Evolutionary conservation across 495 filamentous ascomycete genomes (phyloP), one percentile per base, ranked within the genome.

Genomic region (Aspergillus nanangensis): DNA sequence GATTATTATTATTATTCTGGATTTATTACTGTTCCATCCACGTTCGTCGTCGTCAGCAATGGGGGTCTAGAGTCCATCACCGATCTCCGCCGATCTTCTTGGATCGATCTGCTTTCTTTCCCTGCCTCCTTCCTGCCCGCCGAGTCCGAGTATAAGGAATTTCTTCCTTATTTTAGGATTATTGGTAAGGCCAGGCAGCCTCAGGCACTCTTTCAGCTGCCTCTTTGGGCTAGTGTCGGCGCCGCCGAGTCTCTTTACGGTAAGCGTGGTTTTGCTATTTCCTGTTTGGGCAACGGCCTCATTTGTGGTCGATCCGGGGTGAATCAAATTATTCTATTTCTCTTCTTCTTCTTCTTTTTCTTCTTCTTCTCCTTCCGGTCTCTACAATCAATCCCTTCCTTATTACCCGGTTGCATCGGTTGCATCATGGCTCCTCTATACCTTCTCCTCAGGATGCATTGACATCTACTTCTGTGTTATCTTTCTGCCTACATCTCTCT

Each of bases 301-400:
- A n/a, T n/a, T n/a, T n/a, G n/a, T n/a, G n/a, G n/a, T n/a, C n/a
- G n/a, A n/a, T n/a, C n/a, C n/a, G n/a, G n/a, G n/a, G n/a, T n/a
- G n/a, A n/a, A n/a, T n/a, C n/a, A n/a, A n/a, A n/a, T n/a, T n/a
- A n/a, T n/a, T n/a, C n/a, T n/a, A n/a, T n/a, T n/a, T n/a, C 25
- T 29, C 25, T 29, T 29, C 18, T 44, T 41, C 21, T 19, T 32
- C 23, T 31, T 40, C 38, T 48, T 45, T 42, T 42, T 5, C 25
- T 29, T 29, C 25, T 29, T 29, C 25, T 29, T 5, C 25, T 29
- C 25, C 11, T 19, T 45, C 23, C n/a, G n/a, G n/a, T n/a, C n/a
- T n/a, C n/a, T n/a, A n/a, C n/a, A 9, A 37, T 37, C 17, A 37
- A 35, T 44, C 36, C 41, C 42, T 38, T 44, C 24, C 37, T 37